Conservation (phyloP, 2,329 filamentous ascomycete species). For the Exophiala sideris region DNA sequence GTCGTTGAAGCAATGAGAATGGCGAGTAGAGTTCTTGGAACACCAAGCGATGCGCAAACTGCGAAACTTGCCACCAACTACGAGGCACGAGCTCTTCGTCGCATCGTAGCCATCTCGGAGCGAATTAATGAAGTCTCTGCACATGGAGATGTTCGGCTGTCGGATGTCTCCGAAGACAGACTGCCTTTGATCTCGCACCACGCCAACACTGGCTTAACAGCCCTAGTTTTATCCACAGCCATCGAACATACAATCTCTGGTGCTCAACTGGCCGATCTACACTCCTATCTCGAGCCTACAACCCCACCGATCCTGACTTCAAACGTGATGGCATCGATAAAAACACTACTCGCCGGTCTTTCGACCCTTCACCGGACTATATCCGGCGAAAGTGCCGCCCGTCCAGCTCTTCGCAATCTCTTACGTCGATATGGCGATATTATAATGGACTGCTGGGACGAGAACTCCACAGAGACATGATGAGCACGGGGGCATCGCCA, state of each 20-base stretch:
- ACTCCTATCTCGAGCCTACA: not conserved
- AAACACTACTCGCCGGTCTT: not conserved
- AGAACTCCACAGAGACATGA: not conserved
- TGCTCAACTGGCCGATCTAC: not conserved
- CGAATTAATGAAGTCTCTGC: slow-evolving; percentile 1
- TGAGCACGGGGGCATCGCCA: not conserved
- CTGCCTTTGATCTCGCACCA: slow-evolving; percentile 6
- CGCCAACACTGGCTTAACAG: not conserved
- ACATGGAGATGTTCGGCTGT: not conserved
- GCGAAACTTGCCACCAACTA: not conserved
- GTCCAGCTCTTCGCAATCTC: slow-evolving; percentile 2
- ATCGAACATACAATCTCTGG: slow-evolving; percentile 4
- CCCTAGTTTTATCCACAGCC: not conserved
- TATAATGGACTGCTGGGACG: slow-evolving; percentile 5
- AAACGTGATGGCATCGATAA: not conserved
- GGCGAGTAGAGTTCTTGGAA: not conserved
- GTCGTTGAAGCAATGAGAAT: not conserved
- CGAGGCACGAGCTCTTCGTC: not conserved
- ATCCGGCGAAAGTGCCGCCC: not conserved
- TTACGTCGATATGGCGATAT: not conserved
- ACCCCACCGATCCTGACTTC: not conserved
- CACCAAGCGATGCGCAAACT: not conserved
- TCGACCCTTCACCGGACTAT: not conserved
- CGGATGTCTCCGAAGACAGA: not conserved
- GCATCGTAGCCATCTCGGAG: not conserved